These are phyloP conservation scores for Xylaria palmicola DNA, from an alignment of 495 filamentous ascomycete species.

Conservation along the genomic window DNA sequence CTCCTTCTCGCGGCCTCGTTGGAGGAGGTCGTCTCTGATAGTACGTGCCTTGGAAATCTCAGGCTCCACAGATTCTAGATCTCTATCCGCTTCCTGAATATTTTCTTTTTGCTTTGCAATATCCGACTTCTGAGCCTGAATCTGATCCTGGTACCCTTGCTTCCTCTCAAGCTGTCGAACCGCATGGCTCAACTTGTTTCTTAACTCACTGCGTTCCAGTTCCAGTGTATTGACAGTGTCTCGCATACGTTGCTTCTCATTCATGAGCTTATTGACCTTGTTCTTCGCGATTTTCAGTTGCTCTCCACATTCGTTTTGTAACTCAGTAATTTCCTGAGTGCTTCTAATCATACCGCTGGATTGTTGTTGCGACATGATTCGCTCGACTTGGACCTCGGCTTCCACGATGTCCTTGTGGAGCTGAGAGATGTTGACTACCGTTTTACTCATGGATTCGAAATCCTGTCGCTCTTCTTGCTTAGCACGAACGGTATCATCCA, in stretches of 20 bases:
- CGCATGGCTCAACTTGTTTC: constrained; percentile 65
- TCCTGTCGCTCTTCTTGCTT: constrained; percentile 66
- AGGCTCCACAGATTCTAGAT: constrained; percentile 68
- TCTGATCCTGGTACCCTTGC: constrained; percentile 59
- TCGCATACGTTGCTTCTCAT: constrained; percentile 70
- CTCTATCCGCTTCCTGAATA: constrained; percentile 63
- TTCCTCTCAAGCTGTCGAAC: constrained; percentile 77
- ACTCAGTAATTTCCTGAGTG: constrained; percentile 78
- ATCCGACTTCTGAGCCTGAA: constrained; percentile 69
- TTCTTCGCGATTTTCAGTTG: constrained; percentile 62
- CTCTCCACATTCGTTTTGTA: constrained; percentile 67
- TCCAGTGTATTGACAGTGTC: constrained; percentile 67
- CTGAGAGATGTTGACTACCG: constrained; percentile 72
- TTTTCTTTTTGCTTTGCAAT: constrained; percentile 65
- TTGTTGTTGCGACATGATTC: constrained; percentile 68
- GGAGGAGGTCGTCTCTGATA: constrained; percentile 70
- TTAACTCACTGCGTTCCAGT: constrained; percentile 66
- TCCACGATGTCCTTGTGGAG: constrained; percentile 67
- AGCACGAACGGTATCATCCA: constrained; percentile 68
- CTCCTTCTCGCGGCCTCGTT: constrained; percentile 69
- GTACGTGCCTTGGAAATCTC: constrained; percentile 71
- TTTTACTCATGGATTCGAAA: constrained; percentile 70
- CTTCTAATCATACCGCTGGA: constrained; percentile 61
- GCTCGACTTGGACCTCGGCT: constrained; percentile 67
- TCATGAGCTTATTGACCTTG: constrained; percentile 59